These are phyloP conservation scores for Nannochloropsis gaditana DNA, from an alignment of 108 stramenopile genomes.

Conservation along the genomic window DNA sequence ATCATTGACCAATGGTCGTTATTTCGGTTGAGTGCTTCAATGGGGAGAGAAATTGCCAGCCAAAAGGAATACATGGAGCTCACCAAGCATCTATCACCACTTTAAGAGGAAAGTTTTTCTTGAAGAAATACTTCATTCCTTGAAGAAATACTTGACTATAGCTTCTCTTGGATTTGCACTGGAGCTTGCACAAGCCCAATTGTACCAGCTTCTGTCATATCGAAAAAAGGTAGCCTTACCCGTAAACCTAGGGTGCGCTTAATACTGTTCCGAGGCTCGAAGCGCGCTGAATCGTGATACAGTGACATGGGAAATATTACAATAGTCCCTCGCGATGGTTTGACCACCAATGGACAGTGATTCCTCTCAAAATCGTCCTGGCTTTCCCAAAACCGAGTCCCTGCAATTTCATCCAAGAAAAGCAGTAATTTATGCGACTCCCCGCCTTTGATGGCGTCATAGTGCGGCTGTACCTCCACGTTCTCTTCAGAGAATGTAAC, in stretches of 20 bases:
- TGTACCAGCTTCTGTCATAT: not conserved
- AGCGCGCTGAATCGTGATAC: not conserved
- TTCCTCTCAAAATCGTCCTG: not conserved
- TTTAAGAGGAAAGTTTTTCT: no score
- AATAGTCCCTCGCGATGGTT: not conserved
- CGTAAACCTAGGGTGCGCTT: not conserved
- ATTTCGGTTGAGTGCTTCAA: no score
- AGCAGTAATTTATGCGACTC: not conserved
- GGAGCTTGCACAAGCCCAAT: not conserved
- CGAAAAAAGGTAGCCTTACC: not conserved
- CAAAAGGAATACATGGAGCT: no score
- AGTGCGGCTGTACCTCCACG: not conserved
- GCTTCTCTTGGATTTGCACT: not conserved
- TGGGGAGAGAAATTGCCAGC: no score
- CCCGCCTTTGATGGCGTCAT: not conserved
- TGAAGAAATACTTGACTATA: no score
- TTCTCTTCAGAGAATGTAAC: not conserved
- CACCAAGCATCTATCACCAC: no score
- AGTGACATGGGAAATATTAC: not conserved
- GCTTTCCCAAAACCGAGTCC: not conserved
- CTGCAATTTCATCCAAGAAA: not conserved
- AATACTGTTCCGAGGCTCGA: not conserved
- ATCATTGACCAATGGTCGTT: no score
- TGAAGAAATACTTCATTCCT: no score
- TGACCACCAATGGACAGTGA: not conserved